Base-by-base conservation (phyloP, 495 filamentous ascomycete species). In the Stereocaulon alpinum region DNA sequence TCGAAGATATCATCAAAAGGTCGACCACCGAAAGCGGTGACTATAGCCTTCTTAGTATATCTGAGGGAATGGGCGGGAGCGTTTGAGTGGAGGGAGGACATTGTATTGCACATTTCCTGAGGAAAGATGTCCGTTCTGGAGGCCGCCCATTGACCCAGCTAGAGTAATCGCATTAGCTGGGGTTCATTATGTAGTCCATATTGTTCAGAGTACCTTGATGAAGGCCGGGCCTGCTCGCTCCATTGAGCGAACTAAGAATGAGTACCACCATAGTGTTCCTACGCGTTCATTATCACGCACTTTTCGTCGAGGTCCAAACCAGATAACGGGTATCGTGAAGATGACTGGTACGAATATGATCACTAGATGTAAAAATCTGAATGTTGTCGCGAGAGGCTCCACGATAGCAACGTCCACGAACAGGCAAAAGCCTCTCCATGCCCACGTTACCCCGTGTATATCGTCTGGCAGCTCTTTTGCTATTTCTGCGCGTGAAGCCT, bases 71-170 rank as follows among this genome's bases (percentile, higher is more conserved):
- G 94, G 14, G 94, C 89, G 0, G 91, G 92, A 0, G 91, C 91
- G 69, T 96, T 79, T 3, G 92, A 96, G 69, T 99, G 94, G 5
- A 99, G 82, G 55, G 89, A 87, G 0, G 92, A 95, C 93, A 99
- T 94, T 66, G 87, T 82, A 40, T 77, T 81, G 72, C 94, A 99
- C 78, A 99, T 81, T 69, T 95, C 84, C 12, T 78, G 86, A n/a
- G 94, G 91, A 70, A 99, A 99, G 68, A 99, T 95, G 69, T 99
- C 94, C 59, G 92, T 86, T 66, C 94, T 81, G 4, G 93, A 96
- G 12, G 94, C 94, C 24, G 94, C 94, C 93, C 94, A 99, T 87
- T 99, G 94, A 27, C 94, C 94, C 56, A 99, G 83, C 89, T 96
- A 63, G 59, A 51, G 29, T 18, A 18, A 48, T 37, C 56, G 6